Base-by-base conservation (phyloP, 805 yeast species). In the Ogataea chonburiensis region DNA sequence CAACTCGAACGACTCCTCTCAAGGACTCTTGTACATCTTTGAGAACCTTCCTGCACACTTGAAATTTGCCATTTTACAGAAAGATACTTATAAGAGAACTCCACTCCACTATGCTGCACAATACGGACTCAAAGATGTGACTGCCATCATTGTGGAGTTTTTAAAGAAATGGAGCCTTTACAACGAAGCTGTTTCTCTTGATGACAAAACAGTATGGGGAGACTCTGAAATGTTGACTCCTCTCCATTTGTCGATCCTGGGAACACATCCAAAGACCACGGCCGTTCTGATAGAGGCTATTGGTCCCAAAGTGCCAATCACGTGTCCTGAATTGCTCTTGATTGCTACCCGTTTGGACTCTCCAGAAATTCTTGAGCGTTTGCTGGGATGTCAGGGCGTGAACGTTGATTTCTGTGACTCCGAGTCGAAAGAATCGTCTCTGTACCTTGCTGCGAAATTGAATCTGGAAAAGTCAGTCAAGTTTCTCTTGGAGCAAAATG, bases 61-160 rank as follows among this genome's bases (percentile, higher is more conserved):
- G 42, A 71, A 79, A 42, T 63, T 70, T 16, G 70, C 73, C 3
- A 64, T 89, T 15, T 61, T 80, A 30, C 80, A 82, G 34, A 75
- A 73, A 28, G 98, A 89, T 57, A 79, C 75, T 40, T 85, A 86
- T 55, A 70, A 70, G 43, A 72, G 96, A 42, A 84, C 96, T 0
- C 95, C 97, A 0, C 65, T 91, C 37, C 97, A 91, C 62, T 89
- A 89, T 58, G 81, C 95, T 13, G 80, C 93, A 3, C 93, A 86
- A 50, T 87, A 79, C 57, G 97, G 97, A 0, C 67, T 89, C 38
- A 76, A 73, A 39, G 76, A 74, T 34, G 77, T 81, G 23, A 69
- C 86, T 3, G 63, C 64, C 10, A 67, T 77, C 17, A 67, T 89
- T 20, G 63, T 88, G 11, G 68, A 68, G 23, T 72, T 69, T 48